Conservation (phyloP, 208 protist species). For the Crithidia acanthocephali region DNA sequence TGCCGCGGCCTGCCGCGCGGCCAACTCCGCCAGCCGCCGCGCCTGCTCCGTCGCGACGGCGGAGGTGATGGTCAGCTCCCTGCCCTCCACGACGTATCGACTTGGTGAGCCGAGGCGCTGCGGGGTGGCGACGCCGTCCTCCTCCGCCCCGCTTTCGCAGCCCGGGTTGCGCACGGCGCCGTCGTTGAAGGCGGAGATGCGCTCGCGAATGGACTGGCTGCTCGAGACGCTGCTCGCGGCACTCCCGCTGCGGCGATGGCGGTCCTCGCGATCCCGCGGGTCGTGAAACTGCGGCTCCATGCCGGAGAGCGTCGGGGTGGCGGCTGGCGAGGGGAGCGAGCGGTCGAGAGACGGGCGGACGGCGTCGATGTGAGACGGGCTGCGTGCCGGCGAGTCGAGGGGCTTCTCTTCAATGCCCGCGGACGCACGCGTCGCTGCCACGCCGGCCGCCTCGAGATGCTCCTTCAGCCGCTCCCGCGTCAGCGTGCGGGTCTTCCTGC, state of each 20-base stretch:
- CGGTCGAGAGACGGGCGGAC: constrained; percentile 13
- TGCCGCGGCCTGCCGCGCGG: constrained; percentile 8
- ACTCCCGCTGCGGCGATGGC: background rate
- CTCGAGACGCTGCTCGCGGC: constrained; percentile 7
- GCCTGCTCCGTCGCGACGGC: constrained; percentile 24
- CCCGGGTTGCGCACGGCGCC: constrained; percentile 6
- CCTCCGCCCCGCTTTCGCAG: background rate
- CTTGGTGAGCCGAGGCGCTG: background rate
- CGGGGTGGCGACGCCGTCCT: background rate
- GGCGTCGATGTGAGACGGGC: constrained; percentile 13
- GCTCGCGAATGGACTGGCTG: constrained; percentile 21
- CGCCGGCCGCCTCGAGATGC: constrained; percentile 18
- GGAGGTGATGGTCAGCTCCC: constrained; percentile 20
- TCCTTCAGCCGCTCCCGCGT: constrained; percentile 26
- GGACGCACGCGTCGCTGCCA: background rate
- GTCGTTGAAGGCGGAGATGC: constrained; percentile 28
- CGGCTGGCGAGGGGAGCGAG: background rate
- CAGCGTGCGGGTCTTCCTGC: background rate
- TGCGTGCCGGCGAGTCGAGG: background rate
- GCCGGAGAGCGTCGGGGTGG: background rate
- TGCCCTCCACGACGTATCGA: constrained; percentile 8
- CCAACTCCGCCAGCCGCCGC: background rate
- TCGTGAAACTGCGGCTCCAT: constrained; percentile 3
- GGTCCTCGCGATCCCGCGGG: background rate
- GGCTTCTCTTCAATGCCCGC: background rate